phyloP scores from a whole-genome alignment of 2,329 filamentous ascomycete species.

The Fusarium tuaranense region DNA sequence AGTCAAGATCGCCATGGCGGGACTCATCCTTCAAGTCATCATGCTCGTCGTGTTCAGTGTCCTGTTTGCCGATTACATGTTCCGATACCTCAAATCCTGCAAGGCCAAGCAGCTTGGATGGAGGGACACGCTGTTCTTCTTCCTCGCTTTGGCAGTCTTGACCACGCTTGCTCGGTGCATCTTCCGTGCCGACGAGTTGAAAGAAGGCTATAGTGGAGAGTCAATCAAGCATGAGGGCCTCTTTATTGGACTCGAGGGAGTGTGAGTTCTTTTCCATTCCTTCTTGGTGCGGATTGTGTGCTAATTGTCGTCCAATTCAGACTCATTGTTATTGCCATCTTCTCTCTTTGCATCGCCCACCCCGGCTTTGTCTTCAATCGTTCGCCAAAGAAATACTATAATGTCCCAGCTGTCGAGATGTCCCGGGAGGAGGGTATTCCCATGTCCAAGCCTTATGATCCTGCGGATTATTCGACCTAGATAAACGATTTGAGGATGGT shows the following conservation, averaged over 20 bases:
- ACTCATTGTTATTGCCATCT: constrained; percentile 24
- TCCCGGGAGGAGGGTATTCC: not conserved
- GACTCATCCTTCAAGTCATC: constrained; percentile 62
- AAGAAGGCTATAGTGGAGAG: constrained; percentile 63
- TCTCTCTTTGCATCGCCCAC: constrained; percentile 21
- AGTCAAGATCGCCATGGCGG: constrained; percentile 61
- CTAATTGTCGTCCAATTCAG: not conserved
- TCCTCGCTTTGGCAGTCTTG: constrained; percentile 61
- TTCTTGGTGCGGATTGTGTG: not conserved
- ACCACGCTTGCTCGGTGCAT: constrained; percentile 67
- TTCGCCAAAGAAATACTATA: constrained; percentile 1
- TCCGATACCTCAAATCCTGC: constrained; percentile 36
- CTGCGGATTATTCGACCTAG: not conserved
- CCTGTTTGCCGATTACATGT: constrained; percentile 56
- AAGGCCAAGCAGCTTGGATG: not conserved
- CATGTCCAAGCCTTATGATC: not conserved
- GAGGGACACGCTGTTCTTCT: constrained; percentile 45
- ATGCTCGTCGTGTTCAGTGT: constrained; percentile 58
- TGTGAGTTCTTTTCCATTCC: constrained; percentile 22
- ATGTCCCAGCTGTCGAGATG: not conserved
- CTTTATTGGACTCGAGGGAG: constrained; percentile 59
- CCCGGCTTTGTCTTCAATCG: constrained; percentile 15
- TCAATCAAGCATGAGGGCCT: constrained; percentile 58
- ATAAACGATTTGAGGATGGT: not conserved
- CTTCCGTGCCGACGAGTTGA: constrained; percentile 68